Evolutionary conservation across 441 rosid genomes (phyloP).

Genomic region (Gossypium laxum): DNA sequence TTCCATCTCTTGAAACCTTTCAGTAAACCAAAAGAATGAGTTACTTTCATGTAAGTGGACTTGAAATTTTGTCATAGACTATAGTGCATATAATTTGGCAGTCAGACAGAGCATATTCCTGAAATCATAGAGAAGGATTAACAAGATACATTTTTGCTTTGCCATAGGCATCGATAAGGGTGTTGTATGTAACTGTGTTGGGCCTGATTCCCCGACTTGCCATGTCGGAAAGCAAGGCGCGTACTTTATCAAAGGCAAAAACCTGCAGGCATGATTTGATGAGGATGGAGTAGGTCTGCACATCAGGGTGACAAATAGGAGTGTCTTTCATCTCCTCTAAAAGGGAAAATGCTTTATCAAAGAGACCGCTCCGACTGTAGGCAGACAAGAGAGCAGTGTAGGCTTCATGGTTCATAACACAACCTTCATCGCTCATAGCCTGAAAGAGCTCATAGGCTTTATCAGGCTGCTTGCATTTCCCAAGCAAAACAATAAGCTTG

Average conservation of each 20-base stretch:
- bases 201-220: constrained; percentile 50
- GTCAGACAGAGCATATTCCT: constrained; percentile 12
- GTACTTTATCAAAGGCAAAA: constrained; percentile 50
- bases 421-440: constrained; percentile 66
- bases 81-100: neutral
- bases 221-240: constrained; percentile 64
- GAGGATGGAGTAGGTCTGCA: constrained; percentile 77
- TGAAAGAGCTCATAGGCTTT: constrained; percentile 68
- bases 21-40: constrained; percentile 22
- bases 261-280: constrained; percentile 77
- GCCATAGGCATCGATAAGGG: constrained; percentile 75
- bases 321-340: constrained; percentile 63
- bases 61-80: neutral
- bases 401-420: constrained; percentile 50
- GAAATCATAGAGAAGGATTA: neutral
- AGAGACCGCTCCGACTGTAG: constrained; percentile 59
- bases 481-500: constrained; percentile 77
- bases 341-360: constrained; percentile 54
- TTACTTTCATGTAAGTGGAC: constrained; percentile 14
- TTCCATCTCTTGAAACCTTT: constrained; percentile 89
- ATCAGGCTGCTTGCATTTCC: constrained; percentile 77
- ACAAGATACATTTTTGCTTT: constrained; percentile 62
- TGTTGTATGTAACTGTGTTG: constrained; percentile 67
- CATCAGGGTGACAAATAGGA: constrained; percentile 63
- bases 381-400: constrained; percentile 73